Conservation (phyloP, 805 yeast species). For the Ogataea nitratoaversa region DNA sequence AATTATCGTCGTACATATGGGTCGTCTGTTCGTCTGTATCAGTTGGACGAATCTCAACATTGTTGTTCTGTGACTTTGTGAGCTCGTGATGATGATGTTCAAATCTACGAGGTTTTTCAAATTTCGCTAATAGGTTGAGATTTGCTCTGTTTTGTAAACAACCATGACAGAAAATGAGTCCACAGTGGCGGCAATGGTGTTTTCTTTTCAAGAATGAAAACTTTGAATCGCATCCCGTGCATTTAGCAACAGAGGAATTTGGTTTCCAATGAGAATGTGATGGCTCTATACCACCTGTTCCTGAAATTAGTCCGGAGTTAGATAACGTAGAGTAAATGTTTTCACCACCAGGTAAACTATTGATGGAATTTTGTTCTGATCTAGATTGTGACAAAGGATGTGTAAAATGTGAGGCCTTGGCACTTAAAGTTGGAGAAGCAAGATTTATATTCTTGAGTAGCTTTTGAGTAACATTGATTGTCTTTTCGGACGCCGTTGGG, state of each 20-base stretch:
- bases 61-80: background rate
- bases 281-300: conserved; percentile 35
- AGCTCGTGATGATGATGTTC: background rate
- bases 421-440: background rate
- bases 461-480: background rate
- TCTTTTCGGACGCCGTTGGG: background rate
- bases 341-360: background rate
- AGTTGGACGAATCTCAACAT: background rate
- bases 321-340: conserved; percentile 2
- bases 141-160: conserved; percentile 29
- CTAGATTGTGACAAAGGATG: conserved; percentile 2
- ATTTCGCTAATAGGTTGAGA: conserved; percentile 32
- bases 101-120: conserved; percentile 23
- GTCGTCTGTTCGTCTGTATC: background rate
- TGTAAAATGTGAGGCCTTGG: too few relatives aligned
- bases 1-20: conserved; percentile 2
- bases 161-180: conserved; percentile 39
- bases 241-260: conserved; percentile 34
- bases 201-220: conserved; percentile 32
- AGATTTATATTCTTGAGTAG: background rate
- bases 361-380: conserved; percentile 1
- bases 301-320: conserved; percentile 1
- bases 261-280: conserved; percentile 52
- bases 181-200: conserved; percentile 53
- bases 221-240: conserved; percentile 28